Conservation (phyloP, 1,139 yeast genomes). For the Geotrichum fermentans region DNA sequence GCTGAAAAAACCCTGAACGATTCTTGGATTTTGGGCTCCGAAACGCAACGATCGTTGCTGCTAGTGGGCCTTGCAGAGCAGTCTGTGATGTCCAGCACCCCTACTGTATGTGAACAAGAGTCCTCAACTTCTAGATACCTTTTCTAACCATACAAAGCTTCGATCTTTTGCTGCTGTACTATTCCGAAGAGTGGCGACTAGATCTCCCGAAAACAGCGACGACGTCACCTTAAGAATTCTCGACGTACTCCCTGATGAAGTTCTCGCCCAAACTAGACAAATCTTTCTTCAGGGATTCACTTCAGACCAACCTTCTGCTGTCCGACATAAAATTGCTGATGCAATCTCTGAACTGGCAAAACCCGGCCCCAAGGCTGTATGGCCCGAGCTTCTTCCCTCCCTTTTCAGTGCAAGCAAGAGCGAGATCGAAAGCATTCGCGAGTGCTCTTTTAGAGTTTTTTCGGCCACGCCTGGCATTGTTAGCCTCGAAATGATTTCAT, state of each 20-base stretch:
- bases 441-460: constrained; percentile 85
- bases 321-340: constrained; percentile 89
- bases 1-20: constrained; percentile 73
- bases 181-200: constrained; percentile 79
- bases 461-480: constrained; percentile 79
- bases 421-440: constrained; percentile 69
- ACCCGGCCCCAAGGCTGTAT: constrained; percentile 38
- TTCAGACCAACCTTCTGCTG: constrained; percentile 58
- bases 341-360: constrained; percentile 86
- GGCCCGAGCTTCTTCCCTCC: constrained; percentile 78
- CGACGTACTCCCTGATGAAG: constrained; percentile 59
- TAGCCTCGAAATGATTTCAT: constrained; percentile 43
- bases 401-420: constrained; percentile 63
- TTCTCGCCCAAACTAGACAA: constrained; percentile 57
- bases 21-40: constrained; percentile 57
- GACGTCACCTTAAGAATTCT: constrained; percentile 72
- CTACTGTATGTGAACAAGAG: constrained; percentile 39
- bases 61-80: constrained; percentile 80
- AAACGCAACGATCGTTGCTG: constrained; percentile 58
- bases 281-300: constrained; percentile 69
- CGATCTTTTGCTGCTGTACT: constrained; percentile 76
- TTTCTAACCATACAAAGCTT: no score
- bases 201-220: constrained; percentile 58
- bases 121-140: neutral
- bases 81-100: constrained; percentile 56